A percentile compares a stretch with the other conserved stretches of the same genome.
phyloP scores from a whole-genome alignment of 2,329 filamentous ascomycete genomes.

The Aspergillus felis region DNA sequence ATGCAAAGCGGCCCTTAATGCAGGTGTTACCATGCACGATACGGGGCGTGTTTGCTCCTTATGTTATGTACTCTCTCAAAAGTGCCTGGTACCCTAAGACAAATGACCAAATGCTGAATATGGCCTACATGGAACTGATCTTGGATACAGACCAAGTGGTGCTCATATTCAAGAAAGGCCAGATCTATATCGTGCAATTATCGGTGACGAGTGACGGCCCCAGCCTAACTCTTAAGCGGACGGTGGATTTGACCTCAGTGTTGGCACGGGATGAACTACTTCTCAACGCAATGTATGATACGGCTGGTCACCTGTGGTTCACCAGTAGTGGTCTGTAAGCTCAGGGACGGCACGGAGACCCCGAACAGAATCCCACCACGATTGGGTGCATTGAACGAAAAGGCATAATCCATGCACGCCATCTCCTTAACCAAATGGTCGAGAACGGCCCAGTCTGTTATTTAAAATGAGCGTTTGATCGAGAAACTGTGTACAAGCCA shows the following conservation, averaged over 20 bases:
- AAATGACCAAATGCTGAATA: not conserved
- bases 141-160: conserved; percentile 1
- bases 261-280: not conserved
- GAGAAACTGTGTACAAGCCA: not conserved
- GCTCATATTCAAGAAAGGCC: not conserved
- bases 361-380: not conserved
- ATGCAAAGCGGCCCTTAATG: not conserved
- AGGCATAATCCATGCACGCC: not conserved
- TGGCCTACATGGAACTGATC: not conserved
- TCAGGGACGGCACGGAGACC: not conserved
- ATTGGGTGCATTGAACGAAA: not conserved
- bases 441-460: not conserved
- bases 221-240: not conserved
- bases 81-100: not conserved
- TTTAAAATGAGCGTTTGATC: not conserved
- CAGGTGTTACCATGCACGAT: not conserved
- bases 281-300: conserved; percentile 2
- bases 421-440: conserved; percentile 1
- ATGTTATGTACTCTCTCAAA: no score
- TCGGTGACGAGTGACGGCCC: not conserved
- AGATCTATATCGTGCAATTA: conserved; percentile 1
- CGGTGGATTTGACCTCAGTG: not conserved
- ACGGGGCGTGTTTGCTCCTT: no score
- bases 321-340: conserved; percentile 1
- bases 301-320: conserved; percentile 1